Percentiles rank a stretch among this genome's conserved stretches.
phyloP scores from a whole-genome alignment of 805 yeast species.

The Debaryomyces castellii region DNA sequence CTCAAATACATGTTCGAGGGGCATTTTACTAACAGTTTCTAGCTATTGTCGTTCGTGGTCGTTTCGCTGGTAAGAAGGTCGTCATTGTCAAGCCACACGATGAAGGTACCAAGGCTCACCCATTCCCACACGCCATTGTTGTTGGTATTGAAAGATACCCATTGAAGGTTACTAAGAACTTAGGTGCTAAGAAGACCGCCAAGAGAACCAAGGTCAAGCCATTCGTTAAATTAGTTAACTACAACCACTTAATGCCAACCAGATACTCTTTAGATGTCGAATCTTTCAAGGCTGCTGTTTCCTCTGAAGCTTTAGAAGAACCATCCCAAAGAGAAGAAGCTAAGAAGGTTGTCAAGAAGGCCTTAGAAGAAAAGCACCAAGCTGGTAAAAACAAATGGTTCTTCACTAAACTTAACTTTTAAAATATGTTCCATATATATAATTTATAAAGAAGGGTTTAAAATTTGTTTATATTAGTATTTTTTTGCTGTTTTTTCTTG shows the following conservation, averaged over 20 bases:
- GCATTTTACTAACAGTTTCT: conserved; percentile 33
- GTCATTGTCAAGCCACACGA: conserved; percentile 98
- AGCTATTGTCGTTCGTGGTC: conserved; percentile 99
- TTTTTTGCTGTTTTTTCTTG: conserved; percentile 16
- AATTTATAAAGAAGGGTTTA: conserved; percentile 14
- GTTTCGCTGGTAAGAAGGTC: conserved; percentile 99
- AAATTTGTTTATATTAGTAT: conserved; percentile 21
- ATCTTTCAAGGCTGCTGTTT: conserved; percentile 84
- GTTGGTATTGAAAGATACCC: conserved; percentile 99
- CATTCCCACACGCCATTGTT: conserved; percentile 98
- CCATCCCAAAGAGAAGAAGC: conserved; percentile 99
- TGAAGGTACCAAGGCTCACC: conserved; percentile 98
- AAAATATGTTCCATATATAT: conserved; percentile 27
- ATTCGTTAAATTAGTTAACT: conserved; percentile 97
- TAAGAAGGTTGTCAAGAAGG: conserved; percentile 97
- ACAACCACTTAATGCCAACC: conserved; percentile 99
- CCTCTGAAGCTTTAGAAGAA: conserved; percentile 93
- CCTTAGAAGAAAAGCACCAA: conserved; percentile 98
- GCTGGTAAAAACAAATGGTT: conserved; percentile 99
- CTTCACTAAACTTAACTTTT: conserved; percentile 95
- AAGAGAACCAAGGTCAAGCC: conserved; percentile 99
- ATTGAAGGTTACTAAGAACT: conserved; percentile 90
- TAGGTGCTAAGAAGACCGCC: conserved; percentile 94
- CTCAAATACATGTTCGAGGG: background rate
- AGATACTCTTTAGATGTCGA: conserved; percentile 98